Base-by-base conservation (phyloP, 345 rosid species). In the Rubroshorea leprosula region DNA sequence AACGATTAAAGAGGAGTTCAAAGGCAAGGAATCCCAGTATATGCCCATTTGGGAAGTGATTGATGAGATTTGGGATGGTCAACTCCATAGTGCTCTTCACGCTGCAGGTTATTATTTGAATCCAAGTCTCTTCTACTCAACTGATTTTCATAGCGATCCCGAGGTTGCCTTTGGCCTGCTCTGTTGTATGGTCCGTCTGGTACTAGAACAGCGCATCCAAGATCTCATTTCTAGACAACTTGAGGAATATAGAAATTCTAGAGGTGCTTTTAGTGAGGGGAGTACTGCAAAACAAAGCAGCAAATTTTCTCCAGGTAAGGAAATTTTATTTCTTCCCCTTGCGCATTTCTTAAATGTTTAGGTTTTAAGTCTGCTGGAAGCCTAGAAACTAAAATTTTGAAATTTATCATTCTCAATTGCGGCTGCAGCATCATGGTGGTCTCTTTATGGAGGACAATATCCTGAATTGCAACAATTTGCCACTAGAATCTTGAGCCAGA, bases 51-150 rank as follows among this genome's bases (percentile, higher is more conserved):
- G 87, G 86, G 51, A 72, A 61, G 68, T 69, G 39, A 78, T 87
- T 11, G 90, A 87, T 61, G 86, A 83, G 62, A 76, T 83, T 1
- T 85, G 90, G 87, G 55, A 71, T 25, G 57, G 49, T 0, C 53
- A 71, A 51, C 78, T 87, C 25, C 79, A 79, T 51, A 79, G 67
- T 57, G 84, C 84, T 60, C 76, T 87, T 20, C 96, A 85, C 76
- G 85, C 77, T 44, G 83, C 89, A 6, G 92, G 81, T 45, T 83
- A 79, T 60, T 81, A 70, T 65, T 61, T 88, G 46, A 83, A 88
- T 65, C 87, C 96, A 2, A 27, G 54, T 29, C 54, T 78, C 23
- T 83, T 79, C 65, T 81, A 81, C 75, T 69, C 84, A 21, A 59
- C 65, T 38, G 74, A 67, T 45, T 83, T 88, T 52, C 27, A 60